These are phyloP conservation scores for Tagetes erecta DNA, from an alignment of 129 eudicot species.

Conservation along the genomic window DNA sequence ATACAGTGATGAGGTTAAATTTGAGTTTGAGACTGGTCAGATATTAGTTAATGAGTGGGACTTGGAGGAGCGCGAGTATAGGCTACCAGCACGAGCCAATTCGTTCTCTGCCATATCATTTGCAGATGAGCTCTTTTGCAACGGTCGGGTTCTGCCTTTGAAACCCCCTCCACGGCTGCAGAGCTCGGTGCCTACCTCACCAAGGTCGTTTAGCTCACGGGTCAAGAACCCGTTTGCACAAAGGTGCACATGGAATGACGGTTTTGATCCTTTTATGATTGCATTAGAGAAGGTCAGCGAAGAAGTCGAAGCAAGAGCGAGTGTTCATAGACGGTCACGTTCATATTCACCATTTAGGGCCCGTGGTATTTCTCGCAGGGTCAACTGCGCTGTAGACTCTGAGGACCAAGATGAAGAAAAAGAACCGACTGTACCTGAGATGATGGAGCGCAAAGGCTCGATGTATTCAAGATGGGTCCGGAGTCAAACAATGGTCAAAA, in stretches of 20 bases:
- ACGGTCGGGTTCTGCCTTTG: slow-evolving; percentile 69
- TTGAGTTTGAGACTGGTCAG: slow-evolving; percentile 42
- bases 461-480: slow-evolving; percentile 55
- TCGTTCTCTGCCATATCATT: slow-evolving; percentile 61
- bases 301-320: slow-evolving; percentile 43
- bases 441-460: slow-evolving; percentile 50
- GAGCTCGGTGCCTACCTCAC: slow-evolving; percentile 54
- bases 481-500: slow-evolving; percentile 44
- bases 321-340: slow-evolving; percentile 56
- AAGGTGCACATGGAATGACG: slow-evolving; percentile 57
- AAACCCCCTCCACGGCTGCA: slow-evolving; percentile 83
- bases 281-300: slow-evolving; percentile 75
- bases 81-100: slow-evolving; percentile 39
- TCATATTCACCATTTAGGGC: slow-evolving; percentile 62
- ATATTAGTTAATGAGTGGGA: slow-evolving; percentile 23
- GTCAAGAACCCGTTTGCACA: slow-evolving; percentile 48
- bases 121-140: slow-evolving; percentile 69
- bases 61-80: slow-evolving; percentile 5
- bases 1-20: slow-evolving; percentile 48
- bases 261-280: slow-evolving; percentile 71
- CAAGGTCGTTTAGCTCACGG: slow-evolving; percentile 41
- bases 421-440: slow-evolving; percentile 19
- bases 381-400: slow-evolving; percentile 6
- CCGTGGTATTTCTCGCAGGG: slow-evolving; percentile 16
- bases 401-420: slow-evolving; percentile 16